phyloP scores from a whole-genome alignment of 768 basidiomycete species.

The Obba rivulosa region DNA sequence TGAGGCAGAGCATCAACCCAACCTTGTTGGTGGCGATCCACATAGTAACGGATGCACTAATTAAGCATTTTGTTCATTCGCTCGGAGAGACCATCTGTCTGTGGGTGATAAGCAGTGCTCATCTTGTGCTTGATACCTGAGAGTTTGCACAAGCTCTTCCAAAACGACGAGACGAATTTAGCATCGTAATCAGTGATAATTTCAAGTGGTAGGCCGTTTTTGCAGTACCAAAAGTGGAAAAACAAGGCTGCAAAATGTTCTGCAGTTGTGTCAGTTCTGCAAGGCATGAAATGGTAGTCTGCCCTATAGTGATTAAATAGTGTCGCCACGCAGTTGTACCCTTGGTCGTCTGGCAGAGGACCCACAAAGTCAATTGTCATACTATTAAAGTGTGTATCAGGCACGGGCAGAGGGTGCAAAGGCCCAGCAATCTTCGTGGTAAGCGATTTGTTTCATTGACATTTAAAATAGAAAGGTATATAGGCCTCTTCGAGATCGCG shows the following conservation, averaged over 20 bases:
- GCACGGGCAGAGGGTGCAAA: constrained; percentile 17
- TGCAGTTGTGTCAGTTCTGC: constrained; percentile 8
- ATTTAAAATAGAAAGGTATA: constrained; percentile 27
- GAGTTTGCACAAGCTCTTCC: constrained; percentile 22
- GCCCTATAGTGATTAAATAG: constrained; percentile 4
- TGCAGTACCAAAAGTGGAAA: constrained; percentile 26
- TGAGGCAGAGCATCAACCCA: constrained; percentile 12
- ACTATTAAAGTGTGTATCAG: constrained; percentile 13
- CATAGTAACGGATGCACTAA: constrained; percentile 18
- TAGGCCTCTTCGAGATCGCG: constrained; percentile 24
- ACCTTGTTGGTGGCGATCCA: constrained; percentile 15
- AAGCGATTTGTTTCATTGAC: constrained; percentile 29
- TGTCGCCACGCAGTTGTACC: constrained; percentile 21
- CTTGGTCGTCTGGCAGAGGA: constrained; percentile 20
- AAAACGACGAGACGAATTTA: constrained; percentile 30
- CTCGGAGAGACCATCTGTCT: constrained; percentile 32
- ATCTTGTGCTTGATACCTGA: constrained; percentile 25
- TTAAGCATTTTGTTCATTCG: constrained; percentile 22
- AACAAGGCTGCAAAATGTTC: constrained; percentile 16
- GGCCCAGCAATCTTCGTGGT: constrained; percentile 17
- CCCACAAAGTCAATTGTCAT: constrained; percentile 29
- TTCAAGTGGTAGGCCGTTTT: constrained; percentile 20
- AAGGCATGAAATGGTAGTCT: constrained; percentile 10
- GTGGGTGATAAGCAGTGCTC: constrained; percentile 31
- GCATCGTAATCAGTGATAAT: constrained; percentile 30